Evolutionary conservation across 441 rosid genomes (phyloP).

Genomic region (Francoa sonchifolia): DNA sequence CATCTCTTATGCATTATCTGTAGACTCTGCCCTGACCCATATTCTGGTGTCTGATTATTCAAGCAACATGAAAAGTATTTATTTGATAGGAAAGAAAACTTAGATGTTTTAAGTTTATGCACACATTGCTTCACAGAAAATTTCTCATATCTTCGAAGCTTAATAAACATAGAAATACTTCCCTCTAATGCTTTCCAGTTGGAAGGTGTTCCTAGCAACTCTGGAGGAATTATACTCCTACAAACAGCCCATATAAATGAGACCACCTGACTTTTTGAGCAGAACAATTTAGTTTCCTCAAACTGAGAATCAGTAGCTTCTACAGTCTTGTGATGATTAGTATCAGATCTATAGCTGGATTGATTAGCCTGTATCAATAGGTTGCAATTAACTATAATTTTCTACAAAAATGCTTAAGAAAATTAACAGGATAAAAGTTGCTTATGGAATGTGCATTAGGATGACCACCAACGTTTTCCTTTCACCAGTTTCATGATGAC

Average conservation of each 20-base stretch:
- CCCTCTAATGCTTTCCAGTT: slow-evolving; percentile 58
- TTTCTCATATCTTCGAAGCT: slow-evolving; percentile 56
- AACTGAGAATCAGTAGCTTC: slow-evolving; percentile 15
- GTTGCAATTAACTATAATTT: background rate
- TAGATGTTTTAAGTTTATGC: slow-evolving; percentile 43
- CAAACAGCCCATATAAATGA: slow-evolving; percentile 83
- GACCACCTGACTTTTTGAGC: slow-evolving; percentile 57
- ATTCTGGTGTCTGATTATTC: slow-evolving; percentile 13
- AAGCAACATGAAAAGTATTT: slow-evolving; percentile 21
- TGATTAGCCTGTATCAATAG: slow-evolving; percentile 25
- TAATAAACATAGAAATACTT: slow-evolving; percentile 57
- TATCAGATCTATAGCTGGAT: slow-evolving; percentile 9
- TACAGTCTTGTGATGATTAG: slow-evolving; percentile 10
- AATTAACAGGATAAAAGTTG: slow-evolving; percentile 4
- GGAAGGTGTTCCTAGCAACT: slow-evolving; percentile 53
- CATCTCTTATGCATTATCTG: slow-evolving; percentile 9
- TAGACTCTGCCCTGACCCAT: slow-evolving; percentile 12
- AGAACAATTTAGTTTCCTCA: slow-evolving; percentile 30
- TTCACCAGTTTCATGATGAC: background rate
- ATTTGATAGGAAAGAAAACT: slow-evolving; percentile 38
- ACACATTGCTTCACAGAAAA: slow-evolving; percentile 52
- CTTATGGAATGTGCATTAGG: background rate
- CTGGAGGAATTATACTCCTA: slow-evolving; percentile 58
- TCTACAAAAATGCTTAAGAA: slow-evolving; percentile 2
- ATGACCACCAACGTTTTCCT: background rate